Base-by-base conservation (phyloP, 1,284 basidiomycete species). In the Mycena sp. region DNA sequence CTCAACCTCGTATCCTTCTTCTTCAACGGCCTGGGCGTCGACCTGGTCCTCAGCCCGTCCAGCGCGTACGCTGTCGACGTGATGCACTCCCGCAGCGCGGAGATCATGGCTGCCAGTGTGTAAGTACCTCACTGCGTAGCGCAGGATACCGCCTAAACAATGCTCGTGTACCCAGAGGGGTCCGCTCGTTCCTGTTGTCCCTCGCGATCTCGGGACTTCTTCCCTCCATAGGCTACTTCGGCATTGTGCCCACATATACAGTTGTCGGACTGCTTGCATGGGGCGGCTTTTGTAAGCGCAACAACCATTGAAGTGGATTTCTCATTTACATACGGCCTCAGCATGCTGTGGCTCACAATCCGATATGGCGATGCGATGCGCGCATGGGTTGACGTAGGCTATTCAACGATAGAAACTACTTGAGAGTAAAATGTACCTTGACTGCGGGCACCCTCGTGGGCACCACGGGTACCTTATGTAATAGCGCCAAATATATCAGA, bases 311-410 rank as follows among this genome's bases (percentile, higher is more conserved):
- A n/a, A n/a, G n/a, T n/a, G n/a, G n/a, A n/a, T n/a, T n/a, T n/a
- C n/a, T n/a, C n/a, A n/a, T n/a, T n/a, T n/a, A n/a, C n/a, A n/a
- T n/a, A n/a, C 19, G 10, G 23, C 50, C 11, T 35, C 28, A 28
- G n/a, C n/a, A n/a, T 80, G 16, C 45, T 82, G 12, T 77, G 71
- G 70, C 49, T 70, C 7, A 77, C 77, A 0, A 78, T 82, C 28
- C 68, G 66, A n/a, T 78, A 79, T 58, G 80, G 81, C 2, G 76
- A 76, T 35, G 63, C 68, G 49, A 70, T 81, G 67, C 70, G 78
- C 32, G 72, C 69, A 6, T 74, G 70, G 69, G 71, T 76, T 10
- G 74, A 80, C 50, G 70, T 78, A 21, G 78, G 74, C 2, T 79
- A 75, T 64, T 77, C 78, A 0, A 77, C 73, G 3, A 70, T 63